phyloP scores from a whole-genome alignment of 257 asterid species.

The Cinchona pubescens region DNA sequence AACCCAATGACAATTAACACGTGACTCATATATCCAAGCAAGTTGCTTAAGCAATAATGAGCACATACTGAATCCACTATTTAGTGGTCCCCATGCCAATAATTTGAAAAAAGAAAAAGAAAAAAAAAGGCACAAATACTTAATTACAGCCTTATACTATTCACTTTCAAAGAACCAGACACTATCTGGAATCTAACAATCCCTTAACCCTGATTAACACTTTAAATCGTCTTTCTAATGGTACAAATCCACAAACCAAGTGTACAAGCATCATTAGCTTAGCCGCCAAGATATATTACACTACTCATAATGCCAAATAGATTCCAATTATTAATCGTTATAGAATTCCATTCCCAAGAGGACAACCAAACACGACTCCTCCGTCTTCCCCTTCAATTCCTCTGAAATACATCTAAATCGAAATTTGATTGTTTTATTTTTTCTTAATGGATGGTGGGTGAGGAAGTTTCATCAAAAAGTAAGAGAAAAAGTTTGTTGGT shows the following conservation, averaged over 20 bases:
- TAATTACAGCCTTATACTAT: no score
- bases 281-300: background rate
- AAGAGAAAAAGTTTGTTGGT: constrained; percentile 2
- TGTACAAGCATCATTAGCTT: background rate
- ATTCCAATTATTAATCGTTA: background rate
- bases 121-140: no score
- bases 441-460: constrained; percentile 39
- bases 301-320: background rate
- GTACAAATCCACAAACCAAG: background rate
- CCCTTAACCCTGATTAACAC: no score
- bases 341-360: background rate
- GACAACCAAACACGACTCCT: constrained; percentile 8
- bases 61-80: no score
- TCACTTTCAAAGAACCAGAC: no score
- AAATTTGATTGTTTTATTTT: background rate
- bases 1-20: background rate
- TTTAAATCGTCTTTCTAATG: no score
- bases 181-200: no score
- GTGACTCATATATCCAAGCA: background rate
- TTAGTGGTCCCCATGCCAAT: no score
- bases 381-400: background rate
- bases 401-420: constrained; percentile 11
- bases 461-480: constrained; percentile 43
- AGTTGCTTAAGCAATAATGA: background rate
- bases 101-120: no score